Evolutionary conservation across 2,329 filamentous ascomycete genomes (phyloP), one percentile per base, ranked within the genome.

Genomic region (Lecanosticta acicola): DNA sequence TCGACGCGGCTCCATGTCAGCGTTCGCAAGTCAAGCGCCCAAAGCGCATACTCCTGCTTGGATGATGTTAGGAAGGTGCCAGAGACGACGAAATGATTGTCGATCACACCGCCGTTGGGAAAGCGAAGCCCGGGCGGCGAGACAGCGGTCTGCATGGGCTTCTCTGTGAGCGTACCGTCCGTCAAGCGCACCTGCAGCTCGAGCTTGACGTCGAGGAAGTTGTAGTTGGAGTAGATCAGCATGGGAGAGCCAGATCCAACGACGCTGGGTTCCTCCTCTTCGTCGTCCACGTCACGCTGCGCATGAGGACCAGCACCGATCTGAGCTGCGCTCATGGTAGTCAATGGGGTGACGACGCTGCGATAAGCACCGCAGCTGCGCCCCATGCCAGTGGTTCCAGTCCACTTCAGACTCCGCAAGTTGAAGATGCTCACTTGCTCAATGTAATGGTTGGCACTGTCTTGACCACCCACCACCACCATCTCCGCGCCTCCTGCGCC

Each of bases 401-500:
- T 95, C 93, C 93, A 98, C 68, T 93, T 94, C 49, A 97, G 71
- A 64, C 88, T 96, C 39, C 93, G 81, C 19, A 98, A 74, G 61
- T 98, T 98, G 74, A 98, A 98, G 2, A 98, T 88, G 64, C 89
- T 97, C 54, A 98, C 94, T 68, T 98, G 89, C 67, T 98, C 91
- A 56, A 98, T 98, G 63, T 98, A 98, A 66, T 95, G 90, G 66
- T 98, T 98, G n/a, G 85, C 84, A 43, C 87, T 93, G 62, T 98
- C 93, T 67, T 98, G 93, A 0, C 93, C 93, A 49, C 93, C 93
- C 5, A 97, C 90, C 11, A 98, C 84, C 4, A 98, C 80, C 91
- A 98, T 96, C 66, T 98, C 91, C 1, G 93, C 88, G 24, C 93
- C 93, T 13, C 93, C 93, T 16, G 81, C 81, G 0, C 93, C 91